These are phyloP conservation scores for Penicillium concentricum DNA, from an alignment of 2,329 filamentous ascomycete genomes.

Conservation along the genomic window DNA sequence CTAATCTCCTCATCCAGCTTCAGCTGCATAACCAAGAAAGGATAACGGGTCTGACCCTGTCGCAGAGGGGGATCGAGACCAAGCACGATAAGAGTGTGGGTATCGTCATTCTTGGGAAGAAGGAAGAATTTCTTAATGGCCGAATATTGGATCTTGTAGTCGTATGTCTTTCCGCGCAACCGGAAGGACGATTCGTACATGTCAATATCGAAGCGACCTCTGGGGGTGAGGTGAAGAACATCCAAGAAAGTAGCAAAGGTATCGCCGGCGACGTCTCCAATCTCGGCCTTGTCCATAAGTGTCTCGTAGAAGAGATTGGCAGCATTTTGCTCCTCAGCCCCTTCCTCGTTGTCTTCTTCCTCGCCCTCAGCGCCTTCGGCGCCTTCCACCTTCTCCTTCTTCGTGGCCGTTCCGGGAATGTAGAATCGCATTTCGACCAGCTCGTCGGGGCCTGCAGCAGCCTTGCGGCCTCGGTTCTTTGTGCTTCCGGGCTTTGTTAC, in stretches of 20 bases:
- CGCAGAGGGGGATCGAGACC: constrained; percentile 92
- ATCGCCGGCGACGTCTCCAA: constrained; percentile 97
- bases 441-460: constrained; percentile 84
- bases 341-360: constrained; percentile 71
- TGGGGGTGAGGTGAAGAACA: constrained; percentile 92
- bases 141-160: constrained; percentile 99
- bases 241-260: constrained; percentile 97
- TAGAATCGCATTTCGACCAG: constrained; percentile 99
- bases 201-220: constrained; percentile 99
- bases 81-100: constrained; percentile 91
- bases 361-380: constrained; percentile 57
- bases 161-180: constrained; percentile 96
- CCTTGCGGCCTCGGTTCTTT: constrained; percentile 78
- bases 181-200: constrained; percentile 99
- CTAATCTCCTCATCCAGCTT: constrained; percentile 97
- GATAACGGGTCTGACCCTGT: constrained; percentile 96
- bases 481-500: constrained; percentile 71
- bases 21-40: constrained; percentile 98
- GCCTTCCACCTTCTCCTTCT: constrained; percentile 67
- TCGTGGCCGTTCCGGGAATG: constrained; percentile 83
- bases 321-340: constrained; percentile 84
- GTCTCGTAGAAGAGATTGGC: constrained; percentile 98
- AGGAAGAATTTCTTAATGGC: constrained; percentile 99
- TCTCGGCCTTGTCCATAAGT: constrained; percentile 96
- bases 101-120: constrained; percentile 95